These are phyloP conservation scores for Lachancea dasiensis DNA, from an alignment of 805 yeast species.

Conservation along the genomic window DNA sequence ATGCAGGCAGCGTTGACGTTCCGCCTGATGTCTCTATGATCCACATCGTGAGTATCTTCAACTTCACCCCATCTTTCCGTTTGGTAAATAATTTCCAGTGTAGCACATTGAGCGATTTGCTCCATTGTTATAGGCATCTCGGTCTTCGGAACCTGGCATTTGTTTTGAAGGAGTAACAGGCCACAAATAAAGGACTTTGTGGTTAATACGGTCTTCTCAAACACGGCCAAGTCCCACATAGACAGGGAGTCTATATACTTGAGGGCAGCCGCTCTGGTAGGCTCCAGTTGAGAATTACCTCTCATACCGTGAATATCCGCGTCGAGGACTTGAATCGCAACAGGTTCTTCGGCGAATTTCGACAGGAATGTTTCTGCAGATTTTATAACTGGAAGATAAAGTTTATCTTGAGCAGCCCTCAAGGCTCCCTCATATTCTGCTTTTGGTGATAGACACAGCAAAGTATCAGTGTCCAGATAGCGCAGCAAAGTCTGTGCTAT, in stretches of 20 bases:
- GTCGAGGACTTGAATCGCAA: slow-evolving; percentile 58
- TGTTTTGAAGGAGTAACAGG: slow-evolving; percentile 52
- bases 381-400: slow-evolving; percentile 66
- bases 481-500: slow-evolving; percentile 60
- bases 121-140: slow-evolving; percentile 45
- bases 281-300: slow-evolving; percentile 67
- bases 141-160: slow-evolving; percentile 12
- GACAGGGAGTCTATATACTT: slow-evolving; percentile 60
- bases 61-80: slow-evolving; percentile 96
- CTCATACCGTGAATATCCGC: slow-evolving; percentile 75
- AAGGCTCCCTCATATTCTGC: slow-evolving; percentile 79
- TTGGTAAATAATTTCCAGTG: slow-evolving; percentile 78
- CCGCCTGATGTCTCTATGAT: slow-evolving; percentile 80
- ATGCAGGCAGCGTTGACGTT: slow-evolving; percentile 74
- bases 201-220: slow-evolving; percentile 82
- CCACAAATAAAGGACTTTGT: slow-evolving; percentile 87
- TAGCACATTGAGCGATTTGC: slow-evolving; percentile 69
- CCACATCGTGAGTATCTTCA: slow-evolving; percentile 98
- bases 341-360: slow-evolving; percentile 19
- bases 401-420: slow-evolving; percentile 71
- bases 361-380: slow-evolving; percentile 59
- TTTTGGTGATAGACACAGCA: slow-evolving; percentile 76
- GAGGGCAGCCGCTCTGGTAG: slow-evolving; percentile 54
- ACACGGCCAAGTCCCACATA: slow-evolving; percentile 75
- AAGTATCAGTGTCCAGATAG: slow-evolving; percentile 90